A percentile compares a stretch with the other conserved stretches of the same genome.
Evolutionary conservation across 768 basidiomycete genomes (phyloP).

Genomic region (Roridomyces roridus): DNA sequence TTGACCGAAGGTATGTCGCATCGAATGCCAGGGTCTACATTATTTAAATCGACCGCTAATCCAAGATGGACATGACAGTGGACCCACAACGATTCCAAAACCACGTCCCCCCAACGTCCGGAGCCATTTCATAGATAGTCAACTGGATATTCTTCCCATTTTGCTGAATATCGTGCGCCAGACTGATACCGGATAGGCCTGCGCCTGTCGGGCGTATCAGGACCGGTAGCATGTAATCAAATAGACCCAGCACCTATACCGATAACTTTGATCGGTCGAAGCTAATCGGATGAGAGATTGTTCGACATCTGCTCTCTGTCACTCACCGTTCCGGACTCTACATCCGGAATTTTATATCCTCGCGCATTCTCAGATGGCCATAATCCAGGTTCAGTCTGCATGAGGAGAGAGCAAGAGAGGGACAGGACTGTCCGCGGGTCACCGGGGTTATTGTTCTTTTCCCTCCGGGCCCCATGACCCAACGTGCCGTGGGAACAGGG

Average conservation of each 20-base stretch:
- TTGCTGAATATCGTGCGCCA: slow-evolving; percentile 29
- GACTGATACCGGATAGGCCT: slow-evolving; percentile 47
- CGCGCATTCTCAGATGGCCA: slow-evolving; percentile 29
- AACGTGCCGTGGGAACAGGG: too few relatives aligned
- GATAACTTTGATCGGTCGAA: slow-evolving; percentile 45
- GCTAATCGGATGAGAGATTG: slow-evolving; percentile 15
- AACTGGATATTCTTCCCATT: slow-evolving; percentile 46
- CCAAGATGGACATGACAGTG: not conserved
- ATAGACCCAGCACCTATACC: slow-evolving; percentile 55
- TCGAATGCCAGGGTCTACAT: slow-evolving; percentile 36
- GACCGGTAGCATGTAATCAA: too few relatives aligned
- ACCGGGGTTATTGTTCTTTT: too few relatives aligned
- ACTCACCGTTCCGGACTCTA: slow-evolving; percentile 25
- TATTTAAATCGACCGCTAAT: too few relatives aligned
- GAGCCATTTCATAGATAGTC: slow-evolving; percentile 53
- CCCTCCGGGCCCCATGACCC: too few relatives aligned
- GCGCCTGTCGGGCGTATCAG: too few relatives aligned
- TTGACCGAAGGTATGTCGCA: too few relatives aligned
- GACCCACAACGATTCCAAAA: slow-evolving; percentile 39
- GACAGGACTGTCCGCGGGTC: too few relatives aligned
- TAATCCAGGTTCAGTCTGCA: not conserved
- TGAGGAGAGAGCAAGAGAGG: not conserved
- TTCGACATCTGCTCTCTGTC: not conserved
- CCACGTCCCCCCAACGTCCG: slow-evolving; percentile 56
- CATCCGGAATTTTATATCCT: slow-evolving; percentile 28